phyloP scores from a whole-genome alignment of 2,329 filamentous ascomycete genomes.

The Ophiostoma piceae region DNA sequence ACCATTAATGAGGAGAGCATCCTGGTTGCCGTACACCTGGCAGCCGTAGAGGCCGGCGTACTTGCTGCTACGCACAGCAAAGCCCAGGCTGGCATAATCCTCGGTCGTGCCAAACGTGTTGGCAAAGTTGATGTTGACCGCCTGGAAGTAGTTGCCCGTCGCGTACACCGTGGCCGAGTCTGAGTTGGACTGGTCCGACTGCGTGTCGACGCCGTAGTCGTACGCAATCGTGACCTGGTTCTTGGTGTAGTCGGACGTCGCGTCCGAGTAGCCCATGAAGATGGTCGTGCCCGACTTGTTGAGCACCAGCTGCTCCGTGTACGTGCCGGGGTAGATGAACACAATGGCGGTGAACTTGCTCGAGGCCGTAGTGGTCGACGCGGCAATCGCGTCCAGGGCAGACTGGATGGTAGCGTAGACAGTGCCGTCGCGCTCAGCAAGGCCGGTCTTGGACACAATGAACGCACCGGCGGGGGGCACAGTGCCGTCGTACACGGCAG shows the following conservation, averaged over 20 bases:
- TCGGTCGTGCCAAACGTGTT: slow-evolving; percentile 44
- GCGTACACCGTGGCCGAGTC: slow-evolving; percentile 46
- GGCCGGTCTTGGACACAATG: background rate
- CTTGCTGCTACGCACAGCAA: slow-evolving; percentile 39
- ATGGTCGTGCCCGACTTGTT: slow-evolving; percentile 42
- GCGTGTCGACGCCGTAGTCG: slow-evolving; percentile 36
- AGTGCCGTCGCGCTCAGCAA: background rate
- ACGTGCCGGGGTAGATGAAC: slow-evolving; percentile 57
- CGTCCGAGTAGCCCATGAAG: slow-evolving; percentile 51
- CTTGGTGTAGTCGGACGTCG: slow-evolving; percentile 45
- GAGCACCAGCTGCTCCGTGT: slow-evolving; percentile 55
- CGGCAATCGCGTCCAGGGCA: background rate
- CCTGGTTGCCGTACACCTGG: slow-evolving; percentile 44
- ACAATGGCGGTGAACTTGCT: slow-evolving; percentile 42
- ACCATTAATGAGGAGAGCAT: slow-evolving; percentile 39
- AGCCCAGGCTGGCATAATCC: slow-evolving; percentile 45
- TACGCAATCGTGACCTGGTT: slow-evolving; percentile 55
- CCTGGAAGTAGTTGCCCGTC: slow-evolving; percentile 47
- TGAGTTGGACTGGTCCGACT: slow-evolving; percentile 39
- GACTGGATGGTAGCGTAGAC: background rate
- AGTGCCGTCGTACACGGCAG: background rate
- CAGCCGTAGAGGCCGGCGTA: slow-evolving; percentile 43
- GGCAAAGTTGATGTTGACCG: slow-evolving; percentile 56
- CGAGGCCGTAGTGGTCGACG: slow-evolving; percentile 37
- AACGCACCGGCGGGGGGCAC: background rate